Evolutionary conservation across 164 flowering plant species (phyloP), one percentile per base, ranked within the genome.

Genomic region (Magnolia changhungtana): DNA sequence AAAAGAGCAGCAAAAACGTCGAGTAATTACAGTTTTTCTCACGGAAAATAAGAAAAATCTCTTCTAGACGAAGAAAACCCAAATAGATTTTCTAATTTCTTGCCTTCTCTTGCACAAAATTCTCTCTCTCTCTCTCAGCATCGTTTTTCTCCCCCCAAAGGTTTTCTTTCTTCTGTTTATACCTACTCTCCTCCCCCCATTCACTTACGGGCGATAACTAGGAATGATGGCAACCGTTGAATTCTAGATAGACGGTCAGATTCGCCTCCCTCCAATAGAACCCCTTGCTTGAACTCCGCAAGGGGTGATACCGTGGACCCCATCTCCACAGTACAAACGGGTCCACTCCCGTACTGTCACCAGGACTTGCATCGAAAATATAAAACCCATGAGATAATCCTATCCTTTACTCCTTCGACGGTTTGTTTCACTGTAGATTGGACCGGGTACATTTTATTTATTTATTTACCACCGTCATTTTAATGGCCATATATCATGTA

Each of bases 81-180:
- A 27, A 31, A 9, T 18, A n/a, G 45, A 68, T 68, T 31, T 29
- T 7, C 45, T 45, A 13, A 31, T 31, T 31, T 27, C 21, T 7
- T 68, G 50, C n/a, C 4, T 16, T 5, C 71, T 31, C 21, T 31
- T 7, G 8, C 10, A 16, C 10, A 16, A 16, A 50, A 16, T 50
- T 68, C 71, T 67, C 71, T 67, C 71, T 31, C 69, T 68, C 71
- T 31, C 71, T 68, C 71, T 67, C 71, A 9, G 10, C 11, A 21
- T 23, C 69, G 8, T 8, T 27, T 66, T 8, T 24, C 29, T 67
- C 2, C 18, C 70, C 19, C 6, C n/a, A 4, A 13, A 7, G 31
- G 49, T 67, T 67, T 67, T 27, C 8, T 68, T 31, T 68, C 50
- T 19, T 27, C 45, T 3, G 45, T 37, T 31, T 31, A 68, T 14